phyloP scores from a whole-genome alignment of 2,329 filamentous ascomycete species.

The Zasmidium cellare region DNA sequence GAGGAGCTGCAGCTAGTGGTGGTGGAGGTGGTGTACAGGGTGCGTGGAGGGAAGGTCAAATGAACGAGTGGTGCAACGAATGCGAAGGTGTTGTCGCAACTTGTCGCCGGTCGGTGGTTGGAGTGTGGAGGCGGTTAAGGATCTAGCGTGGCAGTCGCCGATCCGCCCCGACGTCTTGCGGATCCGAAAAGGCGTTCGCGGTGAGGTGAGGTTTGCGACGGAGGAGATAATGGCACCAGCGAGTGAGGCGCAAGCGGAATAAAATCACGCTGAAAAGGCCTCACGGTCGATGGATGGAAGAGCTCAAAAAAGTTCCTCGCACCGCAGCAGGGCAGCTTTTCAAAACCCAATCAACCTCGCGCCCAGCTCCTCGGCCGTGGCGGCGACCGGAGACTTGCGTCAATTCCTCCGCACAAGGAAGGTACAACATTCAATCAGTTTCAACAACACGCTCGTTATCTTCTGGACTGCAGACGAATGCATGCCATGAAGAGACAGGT shows the following conservation, averaged over 20 bases:
- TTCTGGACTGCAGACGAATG: too few relatives aligned
- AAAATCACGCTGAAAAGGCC: background rate
- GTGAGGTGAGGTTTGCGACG: background rate
- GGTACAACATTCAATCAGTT: too few relatives aligned
- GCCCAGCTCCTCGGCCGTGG: too few relatives aligned
- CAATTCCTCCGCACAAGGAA: too few relatives aligned
- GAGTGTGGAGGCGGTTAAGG: too few relatives aligned
- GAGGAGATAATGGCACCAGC: background rate
- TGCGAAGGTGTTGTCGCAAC: background rate
- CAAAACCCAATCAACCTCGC: too few relatives aligned
- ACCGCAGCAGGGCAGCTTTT: too few relatives aligned
- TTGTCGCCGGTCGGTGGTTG: too few relatives aligned
- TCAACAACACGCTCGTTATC: too few relatives aligned
- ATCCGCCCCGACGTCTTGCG: background rate
- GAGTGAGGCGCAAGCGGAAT: background rate
- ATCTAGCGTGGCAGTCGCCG: background rate
- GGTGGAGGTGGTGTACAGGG: background rate
- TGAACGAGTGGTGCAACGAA: background rate
- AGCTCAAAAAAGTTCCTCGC: background rate
- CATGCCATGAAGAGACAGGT: too few relatives aligned
- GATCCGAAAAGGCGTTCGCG: background rate
- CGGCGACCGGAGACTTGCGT: too few relatives aligned
- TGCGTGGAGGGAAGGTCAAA: background rate
- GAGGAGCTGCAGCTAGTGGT: conserved; percentile 9
- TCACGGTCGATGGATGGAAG: background rate